These are phyloP conservation scores for Microstegium vimineum DNA, from an alignment of 176 grass and related monocot species.

Conservation along the genomic window DNA sequence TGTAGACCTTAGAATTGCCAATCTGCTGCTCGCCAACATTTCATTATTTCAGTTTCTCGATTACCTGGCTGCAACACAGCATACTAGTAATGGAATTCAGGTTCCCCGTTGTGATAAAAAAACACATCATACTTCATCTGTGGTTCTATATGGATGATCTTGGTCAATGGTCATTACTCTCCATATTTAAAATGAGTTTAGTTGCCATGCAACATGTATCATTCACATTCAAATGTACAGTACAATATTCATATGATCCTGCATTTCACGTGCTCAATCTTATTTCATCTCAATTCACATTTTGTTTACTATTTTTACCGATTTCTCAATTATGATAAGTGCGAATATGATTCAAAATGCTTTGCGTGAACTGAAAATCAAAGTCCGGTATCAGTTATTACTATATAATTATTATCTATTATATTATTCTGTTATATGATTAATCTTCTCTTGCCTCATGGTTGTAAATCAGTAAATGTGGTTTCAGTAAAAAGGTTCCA, in stretches of 20 bases:
- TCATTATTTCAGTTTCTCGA: neutral
- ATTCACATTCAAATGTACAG: neutral
- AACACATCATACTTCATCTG: neutral
- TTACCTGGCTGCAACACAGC: neutral
- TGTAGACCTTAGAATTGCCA: neutral
- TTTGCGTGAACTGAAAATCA: neutral
- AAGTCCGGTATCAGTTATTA: neutral
- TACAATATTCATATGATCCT: neutral
- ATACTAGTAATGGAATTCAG: neutral
- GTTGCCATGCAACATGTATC: neutral
- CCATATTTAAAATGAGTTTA: neutral
- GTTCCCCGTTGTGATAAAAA: neutral
- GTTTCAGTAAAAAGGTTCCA: constrained; percentile 1
- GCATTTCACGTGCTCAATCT: neutral
- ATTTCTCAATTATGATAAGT: neutral
- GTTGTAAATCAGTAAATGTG: constrained; percentile 3
- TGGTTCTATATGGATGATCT: neutral
- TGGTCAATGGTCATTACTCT: neutral
- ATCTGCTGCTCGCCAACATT: neutral
- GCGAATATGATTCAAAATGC: neutral
- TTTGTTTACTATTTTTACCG: neutral
- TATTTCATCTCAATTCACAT: neutral
- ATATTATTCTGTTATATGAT: neutral
- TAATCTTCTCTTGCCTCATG: neutral
- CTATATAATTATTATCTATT: neutral